Evolutionary conservation across 306 rosid species (phyloP).

Genomic region (Gastrolobium villosum): DNA sequence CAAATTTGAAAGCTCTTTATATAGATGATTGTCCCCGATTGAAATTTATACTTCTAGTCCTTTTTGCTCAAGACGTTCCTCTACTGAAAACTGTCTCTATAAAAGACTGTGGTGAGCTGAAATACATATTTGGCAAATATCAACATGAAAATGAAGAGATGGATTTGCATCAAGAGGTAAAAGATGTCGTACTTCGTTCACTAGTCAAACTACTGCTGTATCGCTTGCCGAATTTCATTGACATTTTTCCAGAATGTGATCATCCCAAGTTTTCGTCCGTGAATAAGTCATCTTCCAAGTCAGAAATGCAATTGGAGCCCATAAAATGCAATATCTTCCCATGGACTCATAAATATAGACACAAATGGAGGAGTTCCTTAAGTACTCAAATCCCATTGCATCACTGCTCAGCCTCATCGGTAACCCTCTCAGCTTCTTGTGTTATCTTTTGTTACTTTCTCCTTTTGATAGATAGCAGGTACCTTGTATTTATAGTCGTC

Average conservation of each 20-base stretch:
- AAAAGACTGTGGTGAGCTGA: not conserved
- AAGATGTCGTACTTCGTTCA: not conserved
- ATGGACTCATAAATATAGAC: not conserved
- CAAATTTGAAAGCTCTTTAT: not conserved
- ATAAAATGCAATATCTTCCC: not conserved
- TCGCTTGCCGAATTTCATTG: not conserved
- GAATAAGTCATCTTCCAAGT: not conserved
- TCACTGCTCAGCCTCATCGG: not conserved
- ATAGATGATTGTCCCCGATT: not conserved
- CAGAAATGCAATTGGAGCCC: not conserved
- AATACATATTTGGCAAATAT: constrained; percentile 21
- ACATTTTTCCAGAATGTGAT: not conserved
- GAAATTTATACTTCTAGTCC: not conserved
- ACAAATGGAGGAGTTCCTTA: not conserved
- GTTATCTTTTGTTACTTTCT: not conserved
- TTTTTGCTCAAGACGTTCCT: not conserved
- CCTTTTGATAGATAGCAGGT: not conserved
- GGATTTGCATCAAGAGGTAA: not conserved
- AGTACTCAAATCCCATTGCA: not conserved
- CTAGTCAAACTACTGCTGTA: accelerated
- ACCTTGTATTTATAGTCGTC: not conserved
- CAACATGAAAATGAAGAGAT: not conserved
- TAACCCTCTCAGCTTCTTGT: not conserved
- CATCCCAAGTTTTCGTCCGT: not conserved
- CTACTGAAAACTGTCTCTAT: not conserved